Conservation (phyloP, 176 grass and related monocot genomes). For the Raddia distichophylla region DNA sequence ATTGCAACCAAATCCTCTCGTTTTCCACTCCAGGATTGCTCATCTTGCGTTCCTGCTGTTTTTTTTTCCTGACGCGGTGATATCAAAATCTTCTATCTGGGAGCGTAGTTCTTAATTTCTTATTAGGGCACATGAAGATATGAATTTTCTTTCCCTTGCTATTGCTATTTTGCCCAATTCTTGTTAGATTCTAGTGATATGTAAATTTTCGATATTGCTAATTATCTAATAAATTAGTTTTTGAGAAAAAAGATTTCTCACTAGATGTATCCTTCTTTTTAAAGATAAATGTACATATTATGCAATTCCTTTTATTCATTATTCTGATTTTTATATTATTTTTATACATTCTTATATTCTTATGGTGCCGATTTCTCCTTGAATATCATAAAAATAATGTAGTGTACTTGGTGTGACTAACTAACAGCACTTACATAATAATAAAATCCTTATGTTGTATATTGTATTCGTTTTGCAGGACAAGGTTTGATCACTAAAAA, state of each 20-base stretch:
- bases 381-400: background rate
- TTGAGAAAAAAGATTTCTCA: background rate
- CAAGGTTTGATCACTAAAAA: conserved; percentile 89
- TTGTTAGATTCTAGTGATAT: background rate
- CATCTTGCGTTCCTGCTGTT: background rate
- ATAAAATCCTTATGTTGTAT: conserved; percentile 16
- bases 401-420: background rate
- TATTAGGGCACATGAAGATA: background rate
- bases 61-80: background rate
- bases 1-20: background rate
- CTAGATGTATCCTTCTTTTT: background rate
- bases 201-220: background rate
- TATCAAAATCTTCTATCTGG: background rate
- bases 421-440: background rate
- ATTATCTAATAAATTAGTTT: background rate
- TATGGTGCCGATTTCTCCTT: background rate
- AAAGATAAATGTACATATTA: background rate
- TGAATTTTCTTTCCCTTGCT: background rate
- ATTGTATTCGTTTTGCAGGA: conserved; percentile 47
- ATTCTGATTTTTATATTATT: conserved; percentile 8
- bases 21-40: background rate
- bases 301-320: background rate
- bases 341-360: no score
- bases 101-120: background rate
- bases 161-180: background rate